Conservation (phyloP, 192 early-diverging fungal genomes). For the Lobosporangium transversale region DNA sequence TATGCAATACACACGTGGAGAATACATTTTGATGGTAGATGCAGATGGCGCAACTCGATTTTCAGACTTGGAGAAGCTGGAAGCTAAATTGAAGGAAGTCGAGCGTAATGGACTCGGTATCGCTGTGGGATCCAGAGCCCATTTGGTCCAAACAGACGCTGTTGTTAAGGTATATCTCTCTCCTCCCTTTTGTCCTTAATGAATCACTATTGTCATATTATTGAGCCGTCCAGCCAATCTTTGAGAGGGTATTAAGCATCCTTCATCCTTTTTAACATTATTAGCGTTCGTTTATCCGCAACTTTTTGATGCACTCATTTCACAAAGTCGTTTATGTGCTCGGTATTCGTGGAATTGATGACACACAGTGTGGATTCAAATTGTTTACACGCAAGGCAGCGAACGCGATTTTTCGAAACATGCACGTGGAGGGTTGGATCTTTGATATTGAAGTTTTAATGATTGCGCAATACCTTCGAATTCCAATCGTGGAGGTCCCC, state of each 20-base stretch:
- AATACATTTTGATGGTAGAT: constrained; percentile 88
- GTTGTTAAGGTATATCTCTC: constrained; percentile 79
- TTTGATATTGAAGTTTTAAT: constrained; percentile 97
- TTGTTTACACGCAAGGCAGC: constrained; percentile 85
- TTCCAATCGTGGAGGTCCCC: constrained; percentile 88
- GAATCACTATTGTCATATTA: too few species aligned
- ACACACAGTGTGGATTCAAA: constrained; percentile 99
- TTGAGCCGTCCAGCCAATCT: too few species aligned
- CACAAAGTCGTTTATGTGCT: constrained; percentile 89
- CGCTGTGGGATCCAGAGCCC: constrained; percentile 91
- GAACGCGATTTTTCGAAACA: constrained; percentile 79
- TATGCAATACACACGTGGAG: constrained; percentile 79
- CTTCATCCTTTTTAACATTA: too few species aligned
- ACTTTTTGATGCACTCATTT: constrained; percentile 95
- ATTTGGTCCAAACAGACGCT: constrained; percentile 85
- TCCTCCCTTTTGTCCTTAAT: background rate
- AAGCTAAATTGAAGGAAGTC: constrained; percentile 52
- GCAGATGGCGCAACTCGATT: constrained; percentile 96
- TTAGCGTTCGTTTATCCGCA: constrained; percentile 91
- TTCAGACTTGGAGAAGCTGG: constrained; percentile 80
- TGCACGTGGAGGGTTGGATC: constrained; percentile 98
- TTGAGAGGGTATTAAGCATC: too few species aligned
- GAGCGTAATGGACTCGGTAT: constrained; percentile 66
- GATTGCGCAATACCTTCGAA: constrained; percentile 73
- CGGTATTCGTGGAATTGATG: constrained; percentile 87